A percentile compares a stretch with the other conserved stretches of the same genome.
Evolutionary conservation across 805 yeast genomes (phyloP).

Genomic region (Metschnikowia shivogae): DNA sequence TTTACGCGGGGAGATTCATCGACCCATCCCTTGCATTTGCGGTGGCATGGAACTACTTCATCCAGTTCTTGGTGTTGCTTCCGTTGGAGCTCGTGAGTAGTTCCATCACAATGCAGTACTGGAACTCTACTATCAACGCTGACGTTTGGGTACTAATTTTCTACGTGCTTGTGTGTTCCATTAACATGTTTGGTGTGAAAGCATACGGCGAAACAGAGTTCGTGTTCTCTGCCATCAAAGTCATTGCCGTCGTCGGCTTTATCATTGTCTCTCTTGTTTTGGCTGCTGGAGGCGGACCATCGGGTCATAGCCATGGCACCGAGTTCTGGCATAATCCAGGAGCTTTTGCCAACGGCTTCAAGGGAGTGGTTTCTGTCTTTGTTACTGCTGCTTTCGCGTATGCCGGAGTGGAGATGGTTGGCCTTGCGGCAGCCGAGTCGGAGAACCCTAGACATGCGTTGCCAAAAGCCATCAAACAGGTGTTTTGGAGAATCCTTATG

Average conservation of each 20-base stretch:
- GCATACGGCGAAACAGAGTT: conserved; percentile 59
- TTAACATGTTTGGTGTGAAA: conserved; percentile 51
- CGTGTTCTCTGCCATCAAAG: conserved; percentile 44
- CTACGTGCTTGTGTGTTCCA: conserved; percentile 42
- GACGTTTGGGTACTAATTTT: conserved; percentile 51
- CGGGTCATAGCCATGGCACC: conserved; percentile 53
- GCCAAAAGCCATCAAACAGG: conserved; percentile 76
- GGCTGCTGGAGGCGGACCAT: conserved; percentile 54
- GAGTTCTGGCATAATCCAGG: conserved; percentile 64
- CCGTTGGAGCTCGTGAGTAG: conserved; percentile 66
- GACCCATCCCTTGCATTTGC: conserved; percentile 59
- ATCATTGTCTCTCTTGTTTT: conserved; percentile 45
- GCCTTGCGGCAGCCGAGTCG: conserved; percentile 76
- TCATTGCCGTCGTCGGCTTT: conserved; percentile 46
- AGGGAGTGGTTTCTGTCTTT: conserved; percentile 69
- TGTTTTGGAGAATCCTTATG: conserved; percentile 73
- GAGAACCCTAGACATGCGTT: conserved; percentile 61
- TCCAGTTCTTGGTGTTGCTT: conserved; percentile 60
- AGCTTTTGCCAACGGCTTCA: conserved; percentile 61
- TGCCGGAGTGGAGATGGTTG: conserved; percentile 70
- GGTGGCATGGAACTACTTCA: conserved; percentile 57
- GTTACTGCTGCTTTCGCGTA: conserved; percentile 76
- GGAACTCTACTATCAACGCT: conserved; percentile 16
- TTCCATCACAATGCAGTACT: conserved; percentile 25
- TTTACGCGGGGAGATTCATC: conserved; percentile 49